Conservation (phyloP, 306 rosid species). For the Quercus alba region DNA sequence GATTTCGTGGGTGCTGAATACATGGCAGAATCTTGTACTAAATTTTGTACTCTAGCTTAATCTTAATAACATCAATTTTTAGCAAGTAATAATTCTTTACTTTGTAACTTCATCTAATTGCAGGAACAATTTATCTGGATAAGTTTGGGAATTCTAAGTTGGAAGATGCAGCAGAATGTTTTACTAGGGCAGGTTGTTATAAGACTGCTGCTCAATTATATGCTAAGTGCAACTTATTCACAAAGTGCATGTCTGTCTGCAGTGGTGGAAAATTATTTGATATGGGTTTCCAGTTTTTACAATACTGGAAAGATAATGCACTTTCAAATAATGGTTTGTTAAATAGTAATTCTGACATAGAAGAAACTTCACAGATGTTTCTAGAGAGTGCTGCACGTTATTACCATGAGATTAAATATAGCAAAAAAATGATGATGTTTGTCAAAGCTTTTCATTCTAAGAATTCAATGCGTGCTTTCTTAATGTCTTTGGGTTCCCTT, state of each 20-base stretch:
- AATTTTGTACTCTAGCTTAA: too few species aligned
- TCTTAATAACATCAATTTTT: too few species aligned
- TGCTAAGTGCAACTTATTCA: constrained; percentile 48
- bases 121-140: constrained; percentile 59
- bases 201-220: constrained; percentile 52
- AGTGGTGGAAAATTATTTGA: constrained; percentile 47
- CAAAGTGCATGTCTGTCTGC: constrained; percentile 54
- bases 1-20: too few species aligned
- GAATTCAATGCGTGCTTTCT: constrained; percentile 49
- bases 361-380: constrained; percentile 30
- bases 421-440: constrained; percentile 60
- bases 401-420: constrained; percentile 37
- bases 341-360: constrained; percentile 1
- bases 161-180: constrained; percentile 63
- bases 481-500: constrained; percentile 35
- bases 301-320: constrained; percentile 50
- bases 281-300: constrained; percentile 50
- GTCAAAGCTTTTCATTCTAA: constrained; percentile 58
- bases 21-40: too few species aligned
- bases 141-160: constrained; percentile 50
- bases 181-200: constrained; percentile 41
- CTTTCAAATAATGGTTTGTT: not conserved
- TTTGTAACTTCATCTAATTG: too few species aligned
- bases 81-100: too few species aligned
- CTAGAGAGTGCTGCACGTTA: constrained; percentile 56